Evolutionary conservation across 139 green algal genomes (phyloP), one percentile per base, ranked within the genome.

Genomic region (Asterochloris sp.): DNA sequence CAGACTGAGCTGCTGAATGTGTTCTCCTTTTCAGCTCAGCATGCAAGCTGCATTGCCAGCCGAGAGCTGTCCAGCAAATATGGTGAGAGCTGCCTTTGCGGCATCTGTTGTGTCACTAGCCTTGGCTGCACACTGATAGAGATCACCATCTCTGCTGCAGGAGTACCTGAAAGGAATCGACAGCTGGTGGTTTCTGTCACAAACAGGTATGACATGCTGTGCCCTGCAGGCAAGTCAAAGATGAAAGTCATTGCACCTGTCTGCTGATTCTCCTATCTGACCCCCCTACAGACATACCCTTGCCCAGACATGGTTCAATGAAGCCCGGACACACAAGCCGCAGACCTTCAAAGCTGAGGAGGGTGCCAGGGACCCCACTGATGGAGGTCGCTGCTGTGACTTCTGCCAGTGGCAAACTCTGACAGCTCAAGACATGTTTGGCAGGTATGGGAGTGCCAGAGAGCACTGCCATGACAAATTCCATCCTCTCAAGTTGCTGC

Each of bases 231-330:
- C 38, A 6, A 54, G 38, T 54, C 38, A 54, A 54, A 54, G 4
- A 54, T 54, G 38, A 54, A 54, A 10, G 38, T 54, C 6, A 6
- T 54, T 6, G 38, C 38, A 54, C 38, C 38, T 54, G 38, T 54
- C 38, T n/a, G n/a, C n/a, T n/a, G n/a, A n/a, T n/a, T n/a, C n/a
- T n/a, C n/a, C n/a, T n/a, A n/a, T n/a, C n/a, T 54, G 38, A 54
- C 2, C 38, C 38, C 6, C 38, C 38, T 54, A 6, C 38, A 54
- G 38, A 54, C 79, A 81, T 47, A 80, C 82, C 8, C 62, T 82
- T 21, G 74, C 86, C 16, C 85, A 92, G 71, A 80, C 85, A 1
- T 95, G 92, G 92, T 96, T 84, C 85, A 96, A 96, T 63, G 81
- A 84, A 68, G 90, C 64, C 1, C 89, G 93, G n/a, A 88, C 80